Evolutionary conservation across 108 stramenopile genomes (phyloP), one percentile per base, ranked within the genome.

Genomic region (Fragilariopsis cylindrus): DNA sequence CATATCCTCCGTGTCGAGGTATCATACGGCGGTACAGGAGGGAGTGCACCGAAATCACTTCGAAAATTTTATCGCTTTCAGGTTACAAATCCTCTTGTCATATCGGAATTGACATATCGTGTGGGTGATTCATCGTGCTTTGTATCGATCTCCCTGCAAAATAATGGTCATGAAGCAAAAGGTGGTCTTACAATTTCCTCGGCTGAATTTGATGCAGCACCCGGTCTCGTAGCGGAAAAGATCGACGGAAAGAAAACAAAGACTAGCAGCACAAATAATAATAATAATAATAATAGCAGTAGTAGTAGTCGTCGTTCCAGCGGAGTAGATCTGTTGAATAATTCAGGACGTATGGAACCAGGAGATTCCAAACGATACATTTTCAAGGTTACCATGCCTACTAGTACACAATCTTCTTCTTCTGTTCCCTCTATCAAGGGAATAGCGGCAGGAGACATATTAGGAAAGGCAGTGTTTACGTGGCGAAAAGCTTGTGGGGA

Each of bases 41-140:
- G 90, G n/a, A 58, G 60, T 15, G 58, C 48, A 12, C 30, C 30
- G 30, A 86, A 90, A 69, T 90, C 88, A 8, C 79, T 95, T 48
- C 80, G 91, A 7, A 95, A 92, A 73, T 95, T 92, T 81, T 95
- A 95, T 78, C 80, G 94, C 9, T 95, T 95, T 73, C 87, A 90
- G 65, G 94, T 95, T 7, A 73, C 87, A 9, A 73, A 71, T 53
- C 94, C 94, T 7, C 65, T 95, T 48, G 69, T 65, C 18, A 83
- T 92, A 7, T 49, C 69, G n/a, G 81, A 76, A 69, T 46, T 49
- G 11, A 82, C 83, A 1, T 66, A 77, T 43, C 79, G 91, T 16
- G 63, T 79, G 16, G 85, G 88, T 1, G 94, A 95, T 52, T 74
- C 68, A 11, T 72, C 71, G 11, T 92, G 91, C 69, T 76, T 88